Evolutionary conservation across 2,329 filamentous ascomycete species (phyloP).

Genomic region (Dothistroma pini): DNA sequence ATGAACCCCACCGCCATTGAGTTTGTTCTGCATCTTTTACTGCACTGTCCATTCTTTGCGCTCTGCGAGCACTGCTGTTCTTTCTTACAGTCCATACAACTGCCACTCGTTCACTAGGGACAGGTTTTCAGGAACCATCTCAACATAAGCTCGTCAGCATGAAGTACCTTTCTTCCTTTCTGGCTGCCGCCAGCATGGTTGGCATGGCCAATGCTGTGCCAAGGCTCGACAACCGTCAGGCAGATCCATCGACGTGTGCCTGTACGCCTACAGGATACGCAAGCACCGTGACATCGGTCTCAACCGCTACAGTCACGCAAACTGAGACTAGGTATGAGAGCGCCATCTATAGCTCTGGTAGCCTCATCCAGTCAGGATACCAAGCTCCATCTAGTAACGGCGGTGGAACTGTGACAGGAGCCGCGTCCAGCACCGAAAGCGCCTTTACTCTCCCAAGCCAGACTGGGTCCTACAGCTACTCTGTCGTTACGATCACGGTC

Average conservation of each 20-base stretch:
- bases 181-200: slow-evolving; percentile 45
- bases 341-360: slow-evolving; percentile 12
- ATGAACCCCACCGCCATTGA: slow-evolving; percentile 2
- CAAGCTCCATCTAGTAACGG: slow-evolving; percentile 15
- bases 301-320: slow-evolving; percentile 10
- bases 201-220: slow-evolving; percentile 45
- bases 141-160: slow-evolving; percentile 23
- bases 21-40: slow-evolving; percentile 5
- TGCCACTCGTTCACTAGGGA: slow-evolving; percentile 17
- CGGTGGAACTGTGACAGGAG: slow-evolving; percentile 3
- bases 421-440: slow-evolving; percentile 9
- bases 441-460: slow-evolving; percentile 18
- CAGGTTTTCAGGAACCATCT: slow-evolving; percentile 6
- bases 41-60: slow-evolving; percentile 24
- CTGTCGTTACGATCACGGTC: slow-evolving; percentile 20
- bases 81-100: slow-evolving; percentile 25
- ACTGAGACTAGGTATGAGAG: slow-evolving; percentile 18
- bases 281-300: slow-evolving; percentile 2
- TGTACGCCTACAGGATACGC: slow-evolving; percentile 12
- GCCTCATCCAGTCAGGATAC: slow-evolving; percentile 10
- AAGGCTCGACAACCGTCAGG: slow-evolving; percentile 44
- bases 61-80: slow-evolving; percentile 34
- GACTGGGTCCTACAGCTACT: slow-evolving; percentile 15
- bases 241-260: slow-evolving; percentile 10
- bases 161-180: slow-evolving; percentile 38